Evolutionary conservation across 1,284 basidiomycete species (phyloP), one percentile per base, ranked within the genome.

Genomic region (Ganoderma lingzhi): DNA sequence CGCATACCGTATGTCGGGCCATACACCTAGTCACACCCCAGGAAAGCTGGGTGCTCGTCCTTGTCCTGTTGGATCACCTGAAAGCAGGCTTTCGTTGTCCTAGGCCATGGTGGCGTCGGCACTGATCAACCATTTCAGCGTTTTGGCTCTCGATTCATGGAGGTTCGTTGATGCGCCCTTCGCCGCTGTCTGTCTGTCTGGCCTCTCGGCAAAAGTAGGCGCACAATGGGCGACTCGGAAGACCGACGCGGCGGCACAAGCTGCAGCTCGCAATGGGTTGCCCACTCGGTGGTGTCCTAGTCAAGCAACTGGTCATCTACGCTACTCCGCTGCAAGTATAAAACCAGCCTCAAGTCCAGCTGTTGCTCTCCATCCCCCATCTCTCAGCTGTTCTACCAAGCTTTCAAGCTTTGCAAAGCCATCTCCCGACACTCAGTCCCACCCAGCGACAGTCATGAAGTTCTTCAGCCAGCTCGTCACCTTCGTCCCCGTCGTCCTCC

Each of bases 391-490:
- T n/a, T 39, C 35, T 9, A 39, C n/a, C 14, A 44, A 23, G 15
- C 39, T 23, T 19, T 10, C 23, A 61, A 41, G 41, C 39, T 23
- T 42, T 17, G 23, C 41, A 41, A 41, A 28, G 39, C 23, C 28
- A 12, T 41, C 44, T 39, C 37, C 6, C 41, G 28, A 15, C 12
- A 56, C n/a, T 6, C n/a, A 60, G 10, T 23, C 37, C 14, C 37
- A 28, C 17, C 14, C n/a, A n/a, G 37, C 23, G 3, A 28, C 39
- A 61, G 37, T 10, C 23, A 63, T 63, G 62, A 45, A 63, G 32
- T 63, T 63, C 62, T 63, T 63, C 62, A 45, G 62, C 62, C 45
- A 44, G 30, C 42, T 63, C 42, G 17, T 51, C 62, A 51, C 41
- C 30, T 14, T 63, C 39, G 32, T 63, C 44, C 44, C 62, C 62